Base-by-base conservation (phyloP, 371 early-diverging fungal genomes). In the Syncephalastrum sp. region DNA sequence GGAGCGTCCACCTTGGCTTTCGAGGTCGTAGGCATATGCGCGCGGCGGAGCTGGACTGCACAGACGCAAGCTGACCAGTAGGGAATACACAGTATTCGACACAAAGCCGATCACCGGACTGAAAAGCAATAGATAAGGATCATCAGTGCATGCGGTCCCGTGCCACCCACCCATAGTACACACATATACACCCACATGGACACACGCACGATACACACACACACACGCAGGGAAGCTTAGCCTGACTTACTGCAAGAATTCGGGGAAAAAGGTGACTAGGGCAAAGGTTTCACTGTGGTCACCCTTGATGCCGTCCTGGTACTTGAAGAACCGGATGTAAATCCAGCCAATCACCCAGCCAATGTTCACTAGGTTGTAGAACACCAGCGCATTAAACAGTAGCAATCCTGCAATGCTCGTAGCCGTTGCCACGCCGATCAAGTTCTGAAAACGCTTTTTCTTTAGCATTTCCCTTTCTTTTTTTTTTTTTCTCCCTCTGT, bases 201-300 rank as follows among this genome's bases (percentile, higher is more conserved):
- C 16, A 17, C 16, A 29, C 29, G 29, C 29, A 6, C 29, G 7
- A 29, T 29, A 29, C 29, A 58, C 15, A 51, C 17, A 48, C 19
- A 56, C 5, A 42, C 15, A 21, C 21, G 17, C 17, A 7, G 16
- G 23, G 13, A n/a, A 38, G 42, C 14, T 33, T 23, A 55, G 17
- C 56, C 25, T 49, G 19, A 70, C 75, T 72, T 74, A 84, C 90
- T 90, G 90, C 38, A 89, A 62, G 33, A 84, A 69, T 43, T 90
- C 89, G 5, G 94, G 94, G 64, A 91, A 92, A 56, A 94, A 94
- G 24, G 87, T 84, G 3, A 84, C 83, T 49, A 94, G 81, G 2
- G 87, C 84, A 81, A 94, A 94, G 1, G 91, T 81, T 56, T 92
- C 94, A 60, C 87, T 85, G 44, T 89, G 82, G 67, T 92, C 94